Percentiles rank a stretch among this genome's conserved stretches.
Conservation (phyloP, 305 asterid species). For the Solanum chacoense region DNA sequence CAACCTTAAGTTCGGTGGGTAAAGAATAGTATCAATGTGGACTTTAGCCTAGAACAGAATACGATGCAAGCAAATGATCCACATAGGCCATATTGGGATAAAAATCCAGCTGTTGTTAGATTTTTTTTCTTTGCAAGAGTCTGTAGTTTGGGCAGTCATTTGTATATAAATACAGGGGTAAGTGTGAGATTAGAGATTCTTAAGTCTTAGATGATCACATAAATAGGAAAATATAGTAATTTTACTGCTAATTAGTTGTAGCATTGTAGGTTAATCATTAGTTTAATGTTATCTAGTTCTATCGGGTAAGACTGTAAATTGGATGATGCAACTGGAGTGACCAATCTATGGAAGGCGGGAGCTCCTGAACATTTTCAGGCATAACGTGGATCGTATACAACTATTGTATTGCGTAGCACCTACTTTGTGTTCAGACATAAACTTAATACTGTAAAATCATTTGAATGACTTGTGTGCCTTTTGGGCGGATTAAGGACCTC, state of each 20-base stretch:
- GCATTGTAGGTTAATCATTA: background rate
- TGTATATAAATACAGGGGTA: background rate
- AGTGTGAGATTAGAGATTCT: background rate
- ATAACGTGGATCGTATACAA: background rate
- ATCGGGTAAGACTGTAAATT: background rate
- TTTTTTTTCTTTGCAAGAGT: background rate
- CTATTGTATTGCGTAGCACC: background rate
- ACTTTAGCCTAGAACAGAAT: background rate
- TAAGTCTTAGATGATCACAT: background rate
- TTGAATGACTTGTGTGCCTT: background rate
- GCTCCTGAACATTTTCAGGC: background rate
- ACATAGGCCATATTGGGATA: background rate
- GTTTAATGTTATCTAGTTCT: background rate
- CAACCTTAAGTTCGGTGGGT: background rate
- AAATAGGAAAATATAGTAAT: background rate
- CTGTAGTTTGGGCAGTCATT: background rate
- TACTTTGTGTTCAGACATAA: background rate
- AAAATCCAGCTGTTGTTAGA: background rate
- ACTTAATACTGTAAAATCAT: background rate
- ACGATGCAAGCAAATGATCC: background rate
- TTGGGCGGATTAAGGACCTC: background rate
- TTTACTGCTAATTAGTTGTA: background rate
- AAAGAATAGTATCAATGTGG: background rate
- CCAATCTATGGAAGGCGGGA: background rate
- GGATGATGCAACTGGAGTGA: background rate